Percentiles rank a stretch among this genome's conserved stretches.
Evolutionary conservation across 164 flowering plant genomes (phyloP).

Genomic region (Vitis labrusca): DNA sequence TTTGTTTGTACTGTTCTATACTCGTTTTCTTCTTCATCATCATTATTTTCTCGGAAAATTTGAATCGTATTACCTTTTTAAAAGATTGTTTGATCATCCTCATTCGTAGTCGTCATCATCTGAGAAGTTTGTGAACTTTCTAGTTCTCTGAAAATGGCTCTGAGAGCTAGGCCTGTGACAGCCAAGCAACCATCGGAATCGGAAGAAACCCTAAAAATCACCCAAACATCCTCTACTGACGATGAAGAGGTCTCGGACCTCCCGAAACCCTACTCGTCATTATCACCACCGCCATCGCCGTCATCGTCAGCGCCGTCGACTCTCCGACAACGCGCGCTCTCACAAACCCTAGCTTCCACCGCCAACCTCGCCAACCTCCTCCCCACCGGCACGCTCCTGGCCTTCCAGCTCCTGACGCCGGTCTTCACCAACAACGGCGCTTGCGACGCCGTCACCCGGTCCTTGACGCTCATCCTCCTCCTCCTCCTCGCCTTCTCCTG

Average conservation of each 20-base stretch:
- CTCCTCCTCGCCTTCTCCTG: conserved; percentile 40
- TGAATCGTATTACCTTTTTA: too few species aligned
- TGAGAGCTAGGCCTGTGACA: conserved; percentile 1
- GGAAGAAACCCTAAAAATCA: neutral
- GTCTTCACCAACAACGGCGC: conserved; percentile 53
- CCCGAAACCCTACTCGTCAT: conserved; percentile 1
- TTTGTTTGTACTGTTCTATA: too few species aligned
- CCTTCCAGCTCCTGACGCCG: conserved; percentile 63
- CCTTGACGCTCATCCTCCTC: conserved; percentile 41
- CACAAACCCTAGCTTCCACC: conserved; percentile 40
- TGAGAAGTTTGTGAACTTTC: too few species aligned
- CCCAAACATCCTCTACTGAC: neutral
- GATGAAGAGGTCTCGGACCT: neutral
- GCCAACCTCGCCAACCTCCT: conserved; percentile 66
- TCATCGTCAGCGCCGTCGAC: conserved; percentile 11
- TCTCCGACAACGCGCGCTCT: conserved; percentile 35
- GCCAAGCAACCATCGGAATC: neutral
- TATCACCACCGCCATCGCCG: neutral
- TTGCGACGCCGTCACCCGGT: conserved; percentile 48
- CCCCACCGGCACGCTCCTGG: conserved; percentile 66
- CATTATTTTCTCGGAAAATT: too few species aligned
- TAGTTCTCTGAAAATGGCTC: neutral
- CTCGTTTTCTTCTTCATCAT: too few species aligned
- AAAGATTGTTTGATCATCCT: too few species aligned
- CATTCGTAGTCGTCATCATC: too few species aligned